Base-by-base conservation (phyloP, 2,329 filamentous ascomycete genomes). In the Hypoxylon sp. region DNA sequence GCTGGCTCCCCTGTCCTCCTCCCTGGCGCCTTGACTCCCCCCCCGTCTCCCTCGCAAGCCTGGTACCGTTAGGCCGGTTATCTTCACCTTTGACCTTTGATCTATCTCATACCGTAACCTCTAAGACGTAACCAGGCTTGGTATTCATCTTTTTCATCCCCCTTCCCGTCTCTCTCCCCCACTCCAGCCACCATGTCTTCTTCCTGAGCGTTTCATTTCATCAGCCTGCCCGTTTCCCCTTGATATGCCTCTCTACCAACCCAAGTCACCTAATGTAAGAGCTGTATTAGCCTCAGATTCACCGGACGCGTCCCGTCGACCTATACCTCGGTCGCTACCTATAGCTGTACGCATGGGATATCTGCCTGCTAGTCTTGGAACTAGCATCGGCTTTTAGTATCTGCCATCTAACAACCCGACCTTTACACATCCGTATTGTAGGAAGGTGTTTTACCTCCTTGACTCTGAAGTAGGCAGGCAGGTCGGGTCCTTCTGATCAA, bases 141-240 rank as follows among this genome's bases (percentile, higher is more conserved):
- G n/a, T 35, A 17, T 8, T 15, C n/a, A 4, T 15, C 21, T 15
- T 42, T 6, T 37, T 26, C 21, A 35, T 48, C 18, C 20, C 31
- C 29, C 26, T 23, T 8, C 47, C 50, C 43, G 15, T 17, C 31
- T 29, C 26, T 23, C 4, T 43, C 50, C 60, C 49, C 52, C 56
- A 56, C 53, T 52, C 43, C 42, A 60, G 60, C 60, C 60, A 63
- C 60, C 60, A 60, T 55, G 57, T 60, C 57, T 63, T 62, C 45
- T 52, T 52, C 50, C 20, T 55, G 47, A 55, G 31, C 41, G 57
- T 60, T 58, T 53, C 47, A 52, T 60, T n/a, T n/a, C n/a, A n/a
- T n/a, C n/a, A n/a, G n/a, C 46, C 31, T 35, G n/a, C 31, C 31
- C n/a, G 43, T 48, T 27, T 35, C 60, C 59, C 60, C 46, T 63